Conservation (phyloP, 352 stramenopile genomes). For the Globisporangium uncinulatum region DNA sequence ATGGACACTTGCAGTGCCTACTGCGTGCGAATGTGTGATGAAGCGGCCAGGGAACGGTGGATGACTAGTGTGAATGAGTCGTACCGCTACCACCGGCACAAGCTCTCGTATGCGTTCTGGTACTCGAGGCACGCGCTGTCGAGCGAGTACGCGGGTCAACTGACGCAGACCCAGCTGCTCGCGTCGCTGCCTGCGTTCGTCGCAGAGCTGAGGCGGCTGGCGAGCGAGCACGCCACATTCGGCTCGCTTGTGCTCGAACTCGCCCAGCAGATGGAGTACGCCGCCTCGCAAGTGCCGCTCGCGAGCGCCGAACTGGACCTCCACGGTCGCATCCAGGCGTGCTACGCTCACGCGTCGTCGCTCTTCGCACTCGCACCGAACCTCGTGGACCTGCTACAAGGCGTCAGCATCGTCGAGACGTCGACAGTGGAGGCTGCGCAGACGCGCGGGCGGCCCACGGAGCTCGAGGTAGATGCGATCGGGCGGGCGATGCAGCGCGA, state of each 20-base stretch:
- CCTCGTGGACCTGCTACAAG: conserved; percentile 45
- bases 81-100: conserved; percentile 19
- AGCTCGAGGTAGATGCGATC: conserved; percentile 45
- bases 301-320: conserved; percentile 16
- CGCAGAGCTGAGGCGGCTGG: conserved; percentile 26
- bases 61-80: neutral
- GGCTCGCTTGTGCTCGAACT: conserved; percentile 37
- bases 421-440: conserved; percentile 21
- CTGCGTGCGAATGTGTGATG: conserved; percentile 2
- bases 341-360: conserved; percentile 24
- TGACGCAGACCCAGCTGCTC: conserved; percentile 35
- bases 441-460: conserved; percentile 5
- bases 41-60: conserved; percentile 5
- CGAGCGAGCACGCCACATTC: conserved; percentile 24
- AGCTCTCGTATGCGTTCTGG: conserved; percentile 41
- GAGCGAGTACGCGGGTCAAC: conserved; percentile 3
- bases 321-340: conserved; percentile 27
- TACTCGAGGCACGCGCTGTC: conserved; percentile 8
- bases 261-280: conserved; percentile 47
- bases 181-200: conserved; percentile 33
- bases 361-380: conserved; percentile 35
- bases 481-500: conserved; percentile 26
- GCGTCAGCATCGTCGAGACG: conserved; percentile 41
- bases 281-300: conserved; percentile 23
- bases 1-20: conserved; percentile 4